Base-by-base conservation (phyloP, 1,139 yeast species). In the Pichia sp. region DNA sequence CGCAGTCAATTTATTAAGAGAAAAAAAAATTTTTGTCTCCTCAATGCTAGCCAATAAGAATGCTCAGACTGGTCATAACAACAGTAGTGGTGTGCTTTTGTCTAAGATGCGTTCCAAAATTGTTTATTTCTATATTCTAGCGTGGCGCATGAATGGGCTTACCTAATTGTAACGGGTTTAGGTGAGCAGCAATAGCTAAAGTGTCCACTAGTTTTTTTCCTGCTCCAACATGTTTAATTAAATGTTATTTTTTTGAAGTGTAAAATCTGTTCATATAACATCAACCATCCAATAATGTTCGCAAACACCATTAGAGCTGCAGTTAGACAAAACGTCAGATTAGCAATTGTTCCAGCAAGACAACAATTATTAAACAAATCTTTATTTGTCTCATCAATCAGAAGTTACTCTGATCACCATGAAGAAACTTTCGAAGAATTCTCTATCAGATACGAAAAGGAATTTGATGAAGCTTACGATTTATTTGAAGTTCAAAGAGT, bases 381-480 rank as follows among this genome's bases (percentile, higher is more conserved):
- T 28, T 56, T 63, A 46, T 63, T 63, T 56, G 57, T 62, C 51
- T 44, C 52, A 31, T 46, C 62, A 30, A 58, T 64, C 49, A 83
- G 95, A 76, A 72, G 72, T 63, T 87, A 84, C 76, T 83, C 95
- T 52, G 83, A 76, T 56, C 87, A 82, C 66, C 85, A 80, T 61
- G 95, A 86, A 67, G 97, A 90, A 74, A 81, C 95, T 53, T 89
- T 87, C 60, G 97, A 89, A 72, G 97, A 90, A 73, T 89, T 89
- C 77, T 88, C 96, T 54, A 80, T 82, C 53, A 80, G 87, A 80
- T 92, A 86, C 75, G 96, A 88, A 75, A 86, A 88, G 75, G 97
- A 92, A 69, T 92, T 92, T 65, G 97, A 92, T 62, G 94, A 87
- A 68, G 98, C 98, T 48, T 92, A 92, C 73, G 99, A 92, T 71